Base-by-base conservation (phyloP, 441 rosid species). In the Bruguiera hainesii region DNA sequence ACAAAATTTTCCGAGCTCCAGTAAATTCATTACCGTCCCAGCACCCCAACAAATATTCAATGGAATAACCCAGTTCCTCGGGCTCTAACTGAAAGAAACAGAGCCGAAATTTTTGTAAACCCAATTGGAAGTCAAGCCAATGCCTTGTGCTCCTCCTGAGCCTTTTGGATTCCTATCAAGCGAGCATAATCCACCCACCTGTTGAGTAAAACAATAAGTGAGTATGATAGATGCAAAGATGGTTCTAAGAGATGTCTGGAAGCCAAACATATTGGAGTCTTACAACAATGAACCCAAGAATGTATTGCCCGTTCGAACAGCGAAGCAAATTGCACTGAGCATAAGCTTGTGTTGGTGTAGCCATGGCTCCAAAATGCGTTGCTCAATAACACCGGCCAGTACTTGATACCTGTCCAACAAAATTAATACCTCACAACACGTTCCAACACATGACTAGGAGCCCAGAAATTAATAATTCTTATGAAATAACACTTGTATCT, bases 161-260 rank as follows among this genome's bases (percentile, higher is more conserved):
- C 83, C 82, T 90, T 89, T 61, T 91, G 98, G 78, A 93, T 78
- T 67, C 98, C 97, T 55, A 88, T 76, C 73, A 84, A 65, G 6
- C 97, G 97, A 0, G 97, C 97, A 64, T 93, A 91, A 75, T 93
- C 98, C 79, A 93, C 98, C 98, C 98, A 93, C 88, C 98, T 93
- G 84, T 55, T 9, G 67, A 26, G 58, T 1, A 23, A 15, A 55
- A 55, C 28, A 23, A 23, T 23, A 25, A 23, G 58, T 9, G 15
- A 33, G 69, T 3, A 13, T 39, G 48, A 3, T 20, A 42, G 4
- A 31, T 6, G 29, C n/a, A 25, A 15, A 49, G 1, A 28, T 50
- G 6, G 13, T 39, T 65, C 7, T 51, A 23, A 79, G 82, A 6
- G 18, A 63, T 60, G 23, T 61, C n/a, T 15, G 51, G 23, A 39